Conservation (phyloP, 805 yeast genomes). For the Candida piceae region DNA sequence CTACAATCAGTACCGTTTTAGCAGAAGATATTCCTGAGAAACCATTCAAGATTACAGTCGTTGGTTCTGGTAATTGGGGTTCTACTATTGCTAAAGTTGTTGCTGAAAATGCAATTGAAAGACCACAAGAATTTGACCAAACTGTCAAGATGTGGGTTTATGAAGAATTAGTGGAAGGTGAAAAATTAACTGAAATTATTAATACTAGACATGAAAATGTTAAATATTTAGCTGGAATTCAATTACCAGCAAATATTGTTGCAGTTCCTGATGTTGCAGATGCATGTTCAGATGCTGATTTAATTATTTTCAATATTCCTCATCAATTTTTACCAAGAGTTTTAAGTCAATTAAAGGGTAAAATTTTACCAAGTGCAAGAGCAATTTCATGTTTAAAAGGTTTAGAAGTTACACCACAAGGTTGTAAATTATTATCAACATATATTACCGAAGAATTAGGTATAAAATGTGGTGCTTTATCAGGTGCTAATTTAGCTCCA, state of each 20-base stretch:
- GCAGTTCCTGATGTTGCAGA: constrained; percentile 83
- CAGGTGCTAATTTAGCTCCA: constrained; percentile 96
- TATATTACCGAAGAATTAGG: constrained; percentile 77
- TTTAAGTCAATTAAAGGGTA: constrained; percentile 70
- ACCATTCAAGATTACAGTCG: constrained; percentile 58
- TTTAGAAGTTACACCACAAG: constrained; percentile 78
- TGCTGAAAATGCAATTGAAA: constrained; percentile 76
- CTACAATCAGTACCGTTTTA: constrained; percentile 9
- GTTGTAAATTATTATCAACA: constrained; percentile 78
- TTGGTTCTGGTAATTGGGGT: constrained; percentile 99
- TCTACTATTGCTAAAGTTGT: constrained; percentile 94
- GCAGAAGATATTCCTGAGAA: constrained; percentile 22
- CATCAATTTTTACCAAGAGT: constrained; percentile 89
- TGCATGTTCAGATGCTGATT: constrained; percentile 77
- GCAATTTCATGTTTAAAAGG: constrained; percentile 97
- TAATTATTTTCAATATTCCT: constrained; percentile 90
- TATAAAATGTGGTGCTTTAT: constrained; percentile 89
- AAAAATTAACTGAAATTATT: constrained; percentile 83
- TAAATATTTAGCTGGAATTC: constrained; percentile 85
- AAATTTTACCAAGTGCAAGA: constrained; percentile 63
- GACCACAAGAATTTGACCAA: constrained; percentile 66
- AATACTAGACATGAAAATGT: constrained; percentile 91
- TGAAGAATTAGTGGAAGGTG: constrained; percentile 76
- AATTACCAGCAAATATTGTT: constrained; percentile 76
- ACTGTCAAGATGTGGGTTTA: constrained; percentile 96